phyloP scores from a whole-genome alignment of 768 basidiomycete species.

The Coprinopsis strossmayeri region DNA sequence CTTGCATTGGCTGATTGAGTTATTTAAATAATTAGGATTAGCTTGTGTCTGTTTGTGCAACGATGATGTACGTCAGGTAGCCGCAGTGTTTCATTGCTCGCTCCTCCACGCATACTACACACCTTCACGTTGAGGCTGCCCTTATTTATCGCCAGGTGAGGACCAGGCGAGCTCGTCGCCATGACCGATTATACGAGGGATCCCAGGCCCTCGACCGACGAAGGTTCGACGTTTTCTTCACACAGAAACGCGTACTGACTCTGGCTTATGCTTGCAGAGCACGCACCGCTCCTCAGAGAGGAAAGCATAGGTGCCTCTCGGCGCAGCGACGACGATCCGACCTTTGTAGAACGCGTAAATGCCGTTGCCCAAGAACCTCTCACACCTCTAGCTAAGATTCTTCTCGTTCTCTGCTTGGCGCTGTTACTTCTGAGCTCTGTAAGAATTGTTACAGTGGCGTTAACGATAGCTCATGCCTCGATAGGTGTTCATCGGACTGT shows the following conservation, averaged over 20 bases:
- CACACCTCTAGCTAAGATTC: conserved; percentile 76
- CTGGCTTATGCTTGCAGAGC: conserved; percentile 34
- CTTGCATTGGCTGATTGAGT: too few species aligned
- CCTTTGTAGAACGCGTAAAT: conserved; percentile 43
- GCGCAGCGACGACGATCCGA: conserved; percentile 17
- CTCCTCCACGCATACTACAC: conserved; percentile 28
- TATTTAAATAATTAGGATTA: too few species aligned
- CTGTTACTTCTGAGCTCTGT: conserved; percentile 75
- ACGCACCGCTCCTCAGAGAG: conserved; percentile 56
- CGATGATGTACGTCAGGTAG: conserved; percentile 8
- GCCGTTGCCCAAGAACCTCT: conserved; percentile 68
- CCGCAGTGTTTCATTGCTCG: conserved; percentile 26
- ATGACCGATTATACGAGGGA: conserved; percentile 46
- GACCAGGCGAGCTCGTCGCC: conserved; percentile 16
- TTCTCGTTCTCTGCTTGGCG: conserved; percentile 67
- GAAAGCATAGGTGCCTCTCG: conserved; percentile 26
- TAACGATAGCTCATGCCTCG: neutral
- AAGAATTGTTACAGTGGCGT: conserved; percentile 12
- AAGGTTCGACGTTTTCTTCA: conserved; percentile 34
- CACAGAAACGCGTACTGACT: too few species aligned
- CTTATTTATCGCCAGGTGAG: too few species aligned
- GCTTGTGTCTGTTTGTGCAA: conserved; percentile 3
- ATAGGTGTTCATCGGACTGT: conserved; percentile 85
- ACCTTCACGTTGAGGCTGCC: conserved; percentile 13
- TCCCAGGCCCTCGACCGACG: conserved; percentile 49